Conservation (phyloP, 73 alveolate species). For the Breviolum minutum region DNA sequence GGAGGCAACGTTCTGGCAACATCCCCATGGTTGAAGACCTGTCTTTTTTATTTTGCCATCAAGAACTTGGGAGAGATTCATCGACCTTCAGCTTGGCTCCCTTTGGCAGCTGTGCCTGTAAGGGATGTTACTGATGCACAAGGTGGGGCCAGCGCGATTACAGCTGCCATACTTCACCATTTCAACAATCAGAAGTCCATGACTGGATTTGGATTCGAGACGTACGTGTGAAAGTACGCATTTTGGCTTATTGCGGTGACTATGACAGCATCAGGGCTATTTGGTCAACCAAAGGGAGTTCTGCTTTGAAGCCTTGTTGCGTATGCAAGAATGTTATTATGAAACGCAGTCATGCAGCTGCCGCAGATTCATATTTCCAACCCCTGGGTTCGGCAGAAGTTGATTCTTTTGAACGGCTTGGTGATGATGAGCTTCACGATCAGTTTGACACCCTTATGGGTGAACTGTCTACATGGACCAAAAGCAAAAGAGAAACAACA, state of each 20-base stretch:
- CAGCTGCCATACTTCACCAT: background rate
- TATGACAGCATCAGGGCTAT: background rate
- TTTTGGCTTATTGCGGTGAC: background rate
- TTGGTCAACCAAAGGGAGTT: background rate
- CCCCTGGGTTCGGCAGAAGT: background rate
- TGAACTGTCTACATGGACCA: background rate
- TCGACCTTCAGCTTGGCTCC: background rate
- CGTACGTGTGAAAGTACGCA: background rate
- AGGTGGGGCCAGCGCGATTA: background rate
- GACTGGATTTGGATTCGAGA: background rate
- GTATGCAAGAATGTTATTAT: background rate
- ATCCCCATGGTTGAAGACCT: background rate
- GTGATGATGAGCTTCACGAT: background rate
- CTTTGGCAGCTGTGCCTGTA: background rate
- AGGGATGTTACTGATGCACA: background rate
- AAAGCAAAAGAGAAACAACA: background rate
- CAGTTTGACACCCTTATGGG: background rate
- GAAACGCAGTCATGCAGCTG: background rate
- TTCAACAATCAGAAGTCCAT: background rate
- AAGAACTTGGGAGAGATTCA: background rate
- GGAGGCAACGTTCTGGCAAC: background rate
- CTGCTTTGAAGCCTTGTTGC: background rate
- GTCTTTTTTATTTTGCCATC: background rate
- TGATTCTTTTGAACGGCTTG: background rate
- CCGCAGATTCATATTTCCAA: background rate